These are phyloP conservation scores for Solanum acaule DNA, from an alignment of 257 asterid genomes.

Conservation along the genomic window DNA sequence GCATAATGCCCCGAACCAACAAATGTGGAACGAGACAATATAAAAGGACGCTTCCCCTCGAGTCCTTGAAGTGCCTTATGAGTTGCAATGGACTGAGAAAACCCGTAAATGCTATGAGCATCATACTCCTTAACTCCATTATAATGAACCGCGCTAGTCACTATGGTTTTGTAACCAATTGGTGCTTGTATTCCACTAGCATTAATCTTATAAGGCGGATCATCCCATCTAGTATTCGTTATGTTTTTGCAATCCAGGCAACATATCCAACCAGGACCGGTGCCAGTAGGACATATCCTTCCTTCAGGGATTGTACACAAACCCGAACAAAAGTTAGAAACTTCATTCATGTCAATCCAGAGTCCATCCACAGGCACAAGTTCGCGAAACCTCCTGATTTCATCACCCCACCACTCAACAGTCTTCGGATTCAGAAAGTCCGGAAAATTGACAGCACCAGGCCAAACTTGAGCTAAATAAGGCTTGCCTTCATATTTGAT, in stretches of 20 bases:
- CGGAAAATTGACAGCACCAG: slow-evolving; percentile 65
- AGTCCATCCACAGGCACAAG: slow-evolving; percentile 63
- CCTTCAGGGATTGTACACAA: slow-evolving; percentile 66
- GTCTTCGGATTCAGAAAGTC: slow-evolving; percentile 63
- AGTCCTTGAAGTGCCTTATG: slow-evolving; percentile 37
- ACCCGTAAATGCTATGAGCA: slow-evolving; percentile 76
- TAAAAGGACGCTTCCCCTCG: slow-evolving; percentile 68
- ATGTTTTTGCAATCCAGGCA: slow-evolving; percentile 83
- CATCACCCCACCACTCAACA: slow-evolving; percentile 54
- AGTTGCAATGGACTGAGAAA: slow-evolving; percentile 67
- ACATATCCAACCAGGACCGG: slow-evolving; percentile 83
- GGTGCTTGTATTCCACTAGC: slow-evolving; percentile 34
- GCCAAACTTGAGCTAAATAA: slow-evolving; percentile 83
- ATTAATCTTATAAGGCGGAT: slow-evolving; percentile 85
- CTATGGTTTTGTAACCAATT: slow-evolving; percentile 45
- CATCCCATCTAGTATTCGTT: slow-evolving; percentile 44
- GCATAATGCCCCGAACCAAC: slow-evolving; percentile 84
- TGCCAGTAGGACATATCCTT: slow-evolving; percentile 57
- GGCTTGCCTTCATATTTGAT: slow-evolving; percentile 62
- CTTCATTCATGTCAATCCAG: slow-evolving; percentile 95
- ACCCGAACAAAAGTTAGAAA: slow-evolving; percentile 74
- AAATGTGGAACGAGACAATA: slow-evolving; percentile 77
- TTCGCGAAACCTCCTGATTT: slow-evolving; percentile 45
- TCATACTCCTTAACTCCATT: slow-evolving; percentile 56
- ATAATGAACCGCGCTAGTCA: slow-evolving; percentile 61